Conservation (phyloP, 768 basidiomycete genomes). For the Rhodocollybia butyracea region DNA sequence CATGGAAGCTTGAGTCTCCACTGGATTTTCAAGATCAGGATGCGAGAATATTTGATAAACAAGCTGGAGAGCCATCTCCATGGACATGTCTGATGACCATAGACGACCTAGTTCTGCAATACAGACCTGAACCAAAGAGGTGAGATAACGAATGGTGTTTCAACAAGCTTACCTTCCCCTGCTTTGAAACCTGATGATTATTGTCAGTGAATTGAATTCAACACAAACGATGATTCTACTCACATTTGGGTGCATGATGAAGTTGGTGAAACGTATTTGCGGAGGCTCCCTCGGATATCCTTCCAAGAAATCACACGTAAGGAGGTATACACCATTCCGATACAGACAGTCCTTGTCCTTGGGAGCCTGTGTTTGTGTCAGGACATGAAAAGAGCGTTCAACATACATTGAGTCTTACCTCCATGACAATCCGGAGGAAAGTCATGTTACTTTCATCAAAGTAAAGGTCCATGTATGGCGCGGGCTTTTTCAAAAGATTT, state of each 20-base stretch:
- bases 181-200: conserved; percentile 23
- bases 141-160: conserved; percentile 1
- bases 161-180: conserved; percentile 21
- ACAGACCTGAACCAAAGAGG: conserved; percentile 16
- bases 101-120: conserved; percentile 26
- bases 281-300: conserved; percentile 26
- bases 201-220: not conserved
- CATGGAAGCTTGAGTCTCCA: conserved; percentile 27
- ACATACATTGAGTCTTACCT: conserved; percentile 11
- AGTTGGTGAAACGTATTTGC: conserved; percentile 25
- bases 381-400: not conserved
- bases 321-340: conserved; percentile 21
- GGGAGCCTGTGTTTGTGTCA: conserved; percentile 17
- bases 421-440: conserved; percentile 25
- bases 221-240: not conserved
- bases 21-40: conserved; percentile 26
- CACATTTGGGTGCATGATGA: conserved; percentile 28
- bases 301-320: conserved; percentile 23
- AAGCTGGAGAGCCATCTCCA: conserved; percentile 22
- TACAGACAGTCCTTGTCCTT: conserved; percentile 24
- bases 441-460: conserved; percentile 24
- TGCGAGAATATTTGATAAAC: conserved; percentile 22
- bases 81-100: conserved; percentile 26
- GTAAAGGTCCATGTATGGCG: conserved; percentile 24
- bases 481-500: conserved; percentile 18